phyloP scores from a whole-genome alignment of 495 filamentous ascomycete genomes.

The Margaritispora aquatica region DNA sequence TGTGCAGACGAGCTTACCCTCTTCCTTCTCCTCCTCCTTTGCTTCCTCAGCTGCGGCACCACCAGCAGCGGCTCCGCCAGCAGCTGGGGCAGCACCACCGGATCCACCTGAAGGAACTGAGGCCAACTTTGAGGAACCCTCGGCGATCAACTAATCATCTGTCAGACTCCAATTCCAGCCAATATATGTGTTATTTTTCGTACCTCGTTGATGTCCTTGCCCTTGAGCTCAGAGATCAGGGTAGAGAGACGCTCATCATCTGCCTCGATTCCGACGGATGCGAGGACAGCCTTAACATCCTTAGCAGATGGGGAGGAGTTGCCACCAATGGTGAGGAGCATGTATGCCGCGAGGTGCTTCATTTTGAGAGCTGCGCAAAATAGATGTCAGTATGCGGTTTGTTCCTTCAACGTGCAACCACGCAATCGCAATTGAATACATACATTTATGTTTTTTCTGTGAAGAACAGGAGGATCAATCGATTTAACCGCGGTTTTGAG shows the following conservation, averaged over 20 bases:
- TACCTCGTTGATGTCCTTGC: slow-evolving; percentile 97
- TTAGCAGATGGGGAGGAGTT: slow-evolving; percentile 81
- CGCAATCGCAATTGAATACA: background rate
- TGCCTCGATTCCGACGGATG: slow-evolving; percentile 91
- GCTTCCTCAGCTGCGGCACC: slow-evolving; percentile 64
- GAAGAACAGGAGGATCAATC: slow-evolving; percentile 86
- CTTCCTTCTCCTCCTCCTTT: slow-evolving; percentile 70
- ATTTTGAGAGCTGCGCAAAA: slow-evolving; percentile 59
- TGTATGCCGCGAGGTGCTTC: slow-evolving; percentile 99
- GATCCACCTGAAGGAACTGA: slow-evolving; percentile 92
- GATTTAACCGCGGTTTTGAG: slow-evolving; percentile 79
- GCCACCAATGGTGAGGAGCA: slow-evolving; percentile 90
- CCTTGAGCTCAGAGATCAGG: slow-evolving; percentile 86
- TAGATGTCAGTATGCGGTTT: slow-evolving; percentile 13
- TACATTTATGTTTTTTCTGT: slow-evolving; percentile 14
- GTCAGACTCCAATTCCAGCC: slow-evolving; percentile 19
- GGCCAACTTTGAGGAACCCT: slow-evolving; percentile 89
- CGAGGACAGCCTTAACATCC: slow-evolving; percentile 88
- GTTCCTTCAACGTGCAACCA: background rate
- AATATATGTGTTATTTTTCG: slow-evolving; percentile 19
- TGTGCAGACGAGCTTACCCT: slow-evolving; percentile 32
- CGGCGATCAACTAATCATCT: slow-evolving; percentile 70
- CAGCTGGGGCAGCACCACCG: slow-evolving; percentile 58
- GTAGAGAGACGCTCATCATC: slow-evolving; percentile 79
- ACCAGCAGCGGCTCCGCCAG: slow-evolving; percentile 59